phyloP scores from a whole-genome alignment of 257 asterid species.

The Fraxinus anomala region DNA sequence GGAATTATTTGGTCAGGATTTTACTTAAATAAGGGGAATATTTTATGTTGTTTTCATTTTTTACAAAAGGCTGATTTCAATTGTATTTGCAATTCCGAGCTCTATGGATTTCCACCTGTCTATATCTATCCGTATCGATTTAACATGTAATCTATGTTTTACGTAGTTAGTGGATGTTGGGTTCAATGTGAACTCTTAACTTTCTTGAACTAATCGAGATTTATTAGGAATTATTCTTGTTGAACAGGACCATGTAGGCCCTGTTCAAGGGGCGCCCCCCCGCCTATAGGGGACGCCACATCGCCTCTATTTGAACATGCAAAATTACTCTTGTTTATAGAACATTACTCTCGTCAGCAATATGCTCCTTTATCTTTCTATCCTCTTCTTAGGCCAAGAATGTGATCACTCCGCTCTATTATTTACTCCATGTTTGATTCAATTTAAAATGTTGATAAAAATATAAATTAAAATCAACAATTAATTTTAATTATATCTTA shows the following conservation, averaged over 20 bases:
- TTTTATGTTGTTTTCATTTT: not conserved
- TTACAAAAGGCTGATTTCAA: not conserved
- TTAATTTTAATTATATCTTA: too few species aligned
- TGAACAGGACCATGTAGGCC: too few species aligned
- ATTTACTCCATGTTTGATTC: too few species aligned
- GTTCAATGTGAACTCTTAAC: conserved; percentile 40
- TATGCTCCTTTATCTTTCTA: conserved; percentile 48
- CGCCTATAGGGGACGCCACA: too few species aligned
- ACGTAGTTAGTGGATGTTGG: conserved; percentile 31
- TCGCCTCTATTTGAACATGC: too few species aligned
- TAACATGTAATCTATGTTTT: conserved; percentile 21
- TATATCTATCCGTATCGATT: conserved; percentile 17
- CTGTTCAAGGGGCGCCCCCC: too few species aligned
- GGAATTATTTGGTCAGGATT: not conserved
- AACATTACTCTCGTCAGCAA: conserved; percentile 34
- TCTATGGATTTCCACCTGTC: conserved; percentile 62
- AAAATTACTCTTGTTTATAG: too few species aligned
- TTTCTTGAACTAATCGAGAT: conserved; percentile 64
- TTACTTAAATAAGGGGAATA: not conserved
- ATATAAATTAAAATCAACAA: too few species aligned
- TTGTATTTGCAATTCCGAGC: conserved; percentile 35
- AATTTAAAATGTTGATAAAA: too few species aligned
- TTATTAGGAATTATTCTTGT: too few species aligned
- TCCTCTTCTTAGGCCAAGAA: conserved; percentile 43
- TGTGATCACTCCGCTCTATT: too few species aligned